Evolutionary conservation across 192 early-diverging fungal genomes (phyloP).

Genomic region (Backusella tarrabulga): DNA sequence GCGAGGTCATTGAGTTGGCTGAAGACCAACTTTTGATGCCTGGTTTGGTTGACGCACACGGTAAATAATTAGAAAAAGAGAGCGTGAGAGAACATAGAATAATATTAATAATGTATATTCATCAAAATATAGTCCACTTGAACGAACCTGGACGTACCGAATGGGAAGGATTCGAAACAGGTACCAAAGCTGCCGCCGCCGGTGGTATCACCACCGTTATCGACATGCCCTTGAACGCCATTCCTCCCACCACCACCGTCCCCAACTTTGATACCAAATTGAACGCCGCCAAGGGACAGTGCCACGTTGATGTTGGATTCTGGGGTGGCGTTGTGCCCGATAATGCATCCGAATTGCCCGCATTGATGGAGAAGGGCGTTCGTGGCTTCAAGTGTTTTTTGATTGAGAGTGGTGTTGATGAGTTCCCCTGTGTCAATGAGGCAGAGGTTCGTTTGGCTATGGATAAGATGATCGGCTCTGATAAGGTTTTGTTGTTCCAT

Average conservation of each 20-base stretch:
- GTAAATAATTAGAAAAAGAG: slow-evolving; percentile 16
- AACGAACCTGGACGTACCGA: slow-evolving; percentile 85
- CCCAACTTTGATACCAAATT: slow-evolving; percentile 64
- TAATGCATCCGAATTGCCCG: slow-evolving; percentile 62
- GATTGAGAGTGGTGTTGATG: slow-evolving; percentile 80
- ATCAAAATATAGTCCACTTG: slow-evolving; percentile 58
- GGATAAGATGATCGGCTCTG: slow-evolving; percentile 44
- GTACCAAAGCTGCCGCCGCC: slow-evolving; percentile 78
- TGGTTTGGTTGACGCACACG: slow-evolving; percentile 74
- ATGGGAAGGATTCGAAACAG: slow-evolving; percentile 83
- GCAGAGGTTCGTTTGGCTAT: slow-evolving; percentile 65
- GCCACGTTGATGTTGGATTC: slow-evolving; percentile 77
- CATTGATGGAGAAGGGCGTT: slow-evolving; percentile 65
- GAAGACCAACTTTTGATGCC: slow-evolving; percentile 65
- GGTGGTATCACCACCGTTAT: slow-evolving; percentile 80
- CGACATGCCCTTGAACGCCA: slow-evolving; percentile 87
- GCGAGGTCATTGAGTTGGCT: slow-evolving; percentile 36
- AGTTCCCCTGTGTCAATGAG: slow-evolving; percentile 80
- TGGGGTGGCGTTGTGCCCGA: slow-evolving; percentile 81
- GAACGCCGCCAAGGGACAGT: slow-evolving; percentile 62
- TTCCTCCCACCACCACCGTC: slow-evolving; percentile 79
- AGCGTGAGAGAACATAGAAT: background rate
- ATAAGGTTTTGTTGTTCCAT: slow-evolving; percentile 72
- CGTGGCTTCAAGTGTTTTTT: slow-evolving; percentile 85
- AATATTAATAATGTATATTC: background rate